Percentiles rank a stretch among this genome's conserved stretches.
Conservation (phyloP, 257 asterid genomes). For the Handroanthus guayacan region DNA sequence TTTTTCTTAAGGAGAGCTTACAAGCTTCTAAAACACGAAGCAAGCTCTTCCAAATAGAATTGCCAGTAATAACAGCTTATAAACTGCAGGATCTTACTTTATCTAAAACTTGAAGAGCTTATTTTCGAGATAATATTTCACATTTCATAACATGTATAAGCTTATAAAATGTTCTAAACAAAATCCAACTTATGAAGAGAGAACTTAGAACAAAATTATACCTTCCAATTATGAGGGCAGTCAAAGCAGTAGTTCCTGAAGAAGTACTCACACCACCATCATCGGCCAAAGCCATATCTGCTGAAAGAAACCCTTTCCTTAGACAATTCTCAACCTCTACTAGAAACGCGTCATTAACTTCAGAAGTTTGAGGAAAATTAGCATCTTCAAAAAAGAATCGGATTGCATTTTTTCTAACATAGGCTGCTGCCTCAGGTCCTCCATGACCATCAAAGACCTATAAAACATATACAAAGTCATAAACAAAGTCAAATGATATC, state of each 20-base stretch:
- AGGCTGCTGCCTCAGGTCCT: conserved; percentile 92
- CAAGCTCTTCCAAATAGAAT: too few species aligned
- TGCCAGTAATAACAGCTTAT: too few species aligned
- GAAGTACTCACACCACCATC: conserved; percentile 63
- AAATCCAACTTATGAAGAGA: conserved; percentile 1
- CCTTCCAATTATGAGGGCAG: conserved; percentile 75
- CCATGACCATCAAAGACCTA: conserved; percentile 93
- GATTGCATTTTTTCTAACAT: conserved; percentile 59
- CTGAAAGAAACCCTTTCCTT: conserved; percentile 63
- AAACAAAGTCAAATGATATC: conserved; percentile 23
- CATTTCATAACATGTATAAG: neutral
- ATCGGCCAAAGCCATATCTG: conserved; percentile 73
- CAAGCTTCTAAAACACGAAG: too few species aligned
- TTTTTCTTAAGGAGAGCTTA: too few species aligned
- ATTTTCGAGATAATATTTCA: too few species aligned
- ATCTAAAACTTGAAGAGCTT: too few species aligned
- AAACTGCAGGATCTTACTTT: too few species aligned
- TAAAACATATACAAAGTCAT: neutral
- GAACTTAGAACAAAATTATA: conserved; percentile 18
- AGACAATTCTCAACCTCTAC: conserved; percentile 55
- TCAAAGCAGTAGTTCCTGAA: conserved; percentile 78
- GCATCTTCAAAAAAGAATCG: conserved; percentile 67
- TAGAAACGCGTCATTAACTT: conserved; percentile 51
- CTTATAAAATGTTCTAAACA: too few species aligned
- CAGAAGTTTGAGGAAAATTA: conserved; percentile 55